phyloP scores from a whole-genome alignment of 345 rosid genomes.

The Brassica cretica region DNA sequence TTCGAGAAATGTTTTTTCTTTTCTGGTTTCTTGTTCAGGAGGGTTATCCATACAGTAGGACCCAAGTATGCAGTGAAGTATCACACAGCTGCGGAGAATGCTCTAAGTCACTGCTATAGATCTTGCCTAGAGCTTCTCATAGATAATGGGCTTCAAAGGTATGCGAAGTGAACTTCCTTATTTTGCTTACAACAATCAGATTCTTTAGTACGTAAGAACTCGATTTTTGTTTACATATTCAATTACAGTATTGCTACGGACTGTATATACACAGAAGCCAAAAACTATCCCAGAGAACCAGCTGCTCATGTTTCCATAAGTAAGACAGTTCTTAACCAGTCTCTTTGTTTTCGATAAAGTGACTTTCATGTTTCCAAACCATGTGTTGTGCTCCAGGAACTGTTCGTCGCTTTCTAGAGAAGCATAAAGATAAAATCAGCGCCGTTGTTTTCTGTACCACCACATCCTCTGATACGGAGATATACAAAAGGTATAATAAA shows the following conservation, averaged over 20 bases:
- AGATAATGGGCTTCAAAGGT: constrained; percentile 88
- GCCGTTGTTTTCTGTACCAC: constrained; percentile 94
- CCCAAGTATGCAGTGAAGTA: constrained; percentile 96
- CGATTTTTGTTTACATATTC: constrained; percentile 31
- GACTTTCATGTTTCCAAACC: constrained; percentile 4
- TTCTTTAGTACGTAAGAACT: constrained; percentile 23
- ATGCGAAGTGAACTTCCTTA: constrained; percentile 25
- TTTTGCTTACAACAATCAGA: not conserved
- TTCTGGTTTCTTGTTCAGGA: constrained; percentile 44
- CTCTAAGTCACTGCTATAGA: constrained; percentile 95
- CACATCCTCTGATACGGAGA: constrained; percentile 85
- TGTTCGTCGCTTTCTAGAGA: constrained; percentile 88
- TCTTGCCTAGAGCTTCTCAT: constrained; percentile 94
- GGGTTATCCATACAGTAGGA: constrained; percentile 93
- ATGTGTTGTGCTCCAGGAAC: constrained; percentile 60
- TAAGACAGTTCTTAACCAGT: constrained; percentile 44
- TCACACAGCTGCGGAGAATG: constrained; percentile 99
- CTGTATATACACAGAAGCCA: constrained; percentile 89
- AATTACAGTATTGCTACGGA: constrained; percentile 86
- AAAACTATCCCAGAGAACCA: constrained; percentile 97
- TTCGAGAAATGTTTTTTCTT: not conserved
- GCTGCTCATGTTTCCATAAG: constrained; percentile 99
- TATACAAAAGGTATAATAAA: constrained; percentile 72
- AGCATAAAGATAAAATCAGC: constrained; percentile 76
- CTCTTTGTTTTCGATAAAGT: not conserved